Percentiles rank a stretch among this genome's conserved stretches.
phyloP scores from a whole-genome alignment of 2,329 filamentous ascomycete genomes.

The Fusarium mundagurra region DNA sequence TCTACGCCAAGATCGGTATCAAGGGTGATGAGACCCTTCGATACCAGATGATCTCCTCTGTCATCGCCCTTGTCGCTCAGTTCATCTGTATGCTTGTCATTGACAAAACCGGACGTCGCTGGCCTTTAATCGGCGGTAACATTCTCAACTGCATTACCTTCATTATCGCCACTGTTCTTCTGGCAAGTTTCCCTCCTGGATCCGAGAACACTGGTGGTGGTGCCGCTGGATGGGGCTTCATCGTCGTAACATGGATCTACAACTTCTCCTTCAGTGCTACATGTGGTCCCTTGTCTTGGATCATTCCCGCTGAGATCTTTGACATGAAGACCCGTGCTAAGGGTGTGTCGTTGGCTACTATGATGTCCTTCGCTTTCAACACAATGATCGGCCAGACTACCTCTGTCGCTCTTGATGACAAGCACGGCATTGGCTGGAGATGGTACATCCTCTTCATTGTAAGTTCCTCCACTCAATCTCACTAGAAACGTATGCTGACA shows the following conservation, averaged over 20 bases:
- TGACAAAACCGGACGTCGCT: conserved; percentile 74
- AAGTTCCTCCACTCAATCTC: neutral
- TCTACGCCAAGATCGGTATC: conserved; percentile 62
- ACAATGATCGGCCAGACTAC: conserved; percentile 75
- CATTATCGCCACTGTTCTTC: conserved; percentile 24
- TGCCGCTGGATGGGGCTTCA: conserved; percentile 51
- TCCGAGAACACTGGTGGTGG: neutral
- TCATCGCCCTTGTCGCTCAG: conserved; percentile 54
- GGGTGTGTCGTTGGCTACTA: conserved; percentile 77
- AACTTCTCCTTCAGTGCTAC: conserved; percentile 28
- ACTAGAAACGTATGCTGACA: neutral
- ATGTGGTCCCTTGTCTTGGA: conserved; percentile 47
- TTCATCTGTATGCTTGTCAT: conserved; percentile 71
- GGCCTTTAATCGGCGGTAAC: conserved; percentile 77
- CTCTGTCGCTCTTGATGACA: conserved; percentile 55
- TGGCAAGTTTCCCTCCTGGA: conserved; percentile 25
- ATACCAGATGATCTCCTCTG: conserved; percentile 77
- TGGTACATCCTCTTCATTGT: conserved; percentile 59
- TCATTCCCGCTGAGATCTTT: conserved; percentile 75
- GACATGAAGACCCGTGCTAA: conserved; percentile 78
- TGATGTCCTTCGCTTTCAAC: conserved; percentile 77
- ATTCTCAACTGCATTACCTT: conserved; percentile 71
- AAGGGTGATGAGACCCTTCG: conserved; percentile 67
- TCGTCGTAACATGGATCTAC: conserved; percentile 24
- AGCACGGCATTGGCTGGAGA: conserved; percentile 55